Percentiles rank a stretch among this genome's conserved stretches.
phyloP scores from a whole-genome alignment of 805 yeast species.

The Ogataea ganodermae region DNA sequence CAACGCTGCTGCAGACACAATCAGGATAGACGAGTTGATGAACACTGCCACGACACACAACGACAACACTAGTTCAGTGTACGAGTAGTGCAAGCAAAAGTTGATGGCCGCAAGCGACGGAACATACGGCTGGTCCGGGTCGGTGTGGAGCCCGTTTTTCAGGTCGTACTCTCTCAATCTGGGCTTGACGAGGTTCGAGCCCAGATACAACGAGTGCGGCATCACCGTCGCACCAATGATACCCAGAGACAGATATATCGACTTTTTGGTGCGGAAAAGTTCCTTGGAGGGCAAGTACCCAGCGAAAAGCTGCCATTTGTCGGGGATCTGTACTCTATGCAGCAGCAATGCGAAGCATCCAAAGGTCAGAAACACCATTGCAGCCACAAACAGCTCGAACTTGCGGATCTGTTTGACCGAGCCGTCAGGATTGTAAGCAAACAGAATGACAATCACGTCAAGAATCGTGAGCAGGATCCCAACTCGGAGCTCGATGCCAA shows the following conservation, averaged over 20 bases:
- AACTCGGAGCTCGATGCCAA: conserved; percentile 66
- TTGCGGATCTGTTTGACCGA: conserved; percentile 71
- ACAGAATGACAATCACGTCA: conserved; percentile 75
- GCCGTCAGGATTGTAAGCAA: conserved; percentile 79
- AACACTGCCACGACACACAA: conserved; percentile 80
- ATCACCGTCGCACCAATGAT: conserved; percentile 92
- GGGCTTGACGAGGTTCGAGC: conserved; percentile 86
- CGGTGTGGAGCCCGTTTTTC: conserved; percentile 32
- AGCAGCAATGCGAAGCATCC: conserved; percentile 74
- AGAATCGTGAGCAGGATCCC: conserved; percentile 81
- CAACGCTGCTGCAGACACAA: conserved; percentile 79
- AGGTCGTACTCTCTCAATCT: conserved; percentile 74
- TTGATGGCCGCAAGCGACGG: conserved; percentile 76
- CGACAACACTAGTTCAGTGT: conserved; percentile 68
- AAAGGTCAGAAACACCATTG: conserved; percentile 72
- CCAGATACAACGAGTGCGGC: conserved; percentile 88
- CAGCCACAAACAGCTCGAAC: conserved; percentile 75
- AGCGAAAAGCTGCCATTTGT: conserved; percentile 51
- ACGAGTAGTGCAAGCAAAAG: conserved; percentile 71
- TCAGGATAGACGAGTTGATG: conserved; percentile 80
- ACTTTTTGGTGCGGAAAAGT: conserved; percentile 60
- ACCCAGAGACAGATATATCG: conserved; percentile 76
- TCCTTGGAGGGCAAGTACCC: conserved; percentile 71
- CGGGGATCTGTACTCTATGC: conserved; percentile 55
- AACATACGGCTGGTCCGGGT: conserved; percentile 42